Evolutionary conservation across 306 rosid species (phyloP).

Genomic region (Cicer yamashitae): DNA sequence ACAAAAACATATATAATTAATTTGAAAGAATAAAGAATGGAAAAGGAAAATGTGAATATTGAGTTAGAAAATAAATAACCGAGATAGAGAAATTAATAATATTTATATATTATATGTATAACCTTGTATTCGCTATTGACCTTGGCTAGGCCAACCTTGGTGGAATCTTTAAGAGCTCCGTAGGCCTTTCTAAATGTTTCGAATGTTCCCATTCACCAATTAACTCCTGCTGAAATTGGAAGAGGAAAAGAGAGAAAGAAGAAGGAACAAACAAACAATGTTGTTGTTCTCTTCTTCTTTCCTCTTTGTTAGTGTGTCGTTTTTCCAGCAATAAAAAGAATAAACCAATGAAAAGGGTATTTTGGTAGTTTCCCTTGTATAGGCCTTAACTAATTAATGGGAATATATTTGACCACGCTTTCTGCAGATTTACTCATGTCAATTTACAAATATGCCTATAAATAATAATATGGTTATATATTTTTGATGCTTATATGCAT

Average conservation of each 20-base stretch:
- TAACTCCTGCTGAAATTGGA: not conserved
- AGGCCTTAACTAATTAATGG: not conserved
- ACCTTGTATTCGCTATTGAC: constrained; percentile 96
- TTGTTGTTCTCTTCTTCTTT: constrained; percentile 45
- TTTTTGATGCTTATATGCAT: not conserved
- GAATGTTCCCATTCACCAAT: constrained; percentile 72
- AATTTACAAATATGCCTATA: constrained; percentile 30
- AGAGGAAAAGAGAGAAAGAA: constrained; percentile 45
- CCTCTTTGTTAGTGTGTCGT: constrained; percentile 46
- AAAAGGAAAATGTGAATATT: not conserved
- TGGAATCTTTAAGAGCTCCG: constrained; percentile 95
- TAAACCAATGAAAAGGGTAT: constrained; percentile 18
- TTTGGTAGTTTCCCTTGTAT: constrained; percentile 32
- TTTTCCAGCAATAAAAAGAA: constrained; percentile 52
- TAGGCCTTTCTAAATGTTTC: constrained; percentile 81
- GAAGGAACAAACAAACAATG: constrained; percentile 47
- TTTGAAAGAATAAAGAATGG: not conserved
- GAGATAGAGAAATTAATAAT: not conserved
- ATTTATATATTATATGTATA: not conserved
- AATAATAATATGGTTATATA: no score
- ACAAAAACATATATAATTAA: constrained; percentile 4
- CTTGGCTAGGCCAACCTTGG: constrained; percentile 98
- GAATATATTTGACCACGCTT: not conserved
- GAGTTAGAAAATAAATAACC: not conserved
- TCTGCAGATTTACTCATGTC: not conserved